These are phyloP conservation scores for Bipolaris victoriae DNA, from an alignment of 2,329 filamentous ascomycete species.

Conservation along the genomic window DNA sequence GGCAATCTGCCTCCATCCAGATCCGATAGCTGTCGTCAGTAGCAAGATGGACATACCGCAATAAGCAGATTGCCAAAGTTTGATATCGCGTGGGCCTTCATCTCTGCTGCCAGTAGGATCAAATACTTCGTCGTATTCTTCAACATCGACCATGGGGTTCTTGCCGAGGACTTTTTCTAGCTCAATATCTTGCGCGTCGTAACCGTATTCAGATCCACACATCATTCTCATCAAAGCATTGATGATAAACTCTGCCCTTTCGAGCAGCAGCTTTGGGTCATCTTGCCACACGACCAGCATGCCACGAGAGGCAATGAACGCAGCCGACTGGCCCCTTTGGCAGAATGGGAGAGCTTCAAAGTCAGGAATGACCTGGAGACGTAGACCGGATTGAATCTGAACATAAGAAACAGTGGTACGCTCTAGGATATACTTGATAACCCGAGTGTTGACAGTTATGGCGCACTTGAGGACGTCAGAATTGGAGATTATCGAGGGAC, in stretches of 20 bases:
- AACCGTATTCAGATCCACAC: conserved; percentile 59
- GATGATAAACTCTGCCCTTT: conserved; percentile 74
- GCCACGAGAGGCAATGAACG: conserved; percentile 74
- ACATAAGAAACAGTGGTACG: conserved; percentile 60
- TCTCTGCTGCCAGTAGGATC: conserved; percentile 42
- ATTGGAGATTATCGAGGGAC: no score
- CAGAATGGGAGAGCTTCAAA: conserved; percentile 64
- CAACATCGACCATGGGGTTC: conserved; percentile 20
- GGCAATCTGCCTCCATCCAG: conserved; percentile 63
- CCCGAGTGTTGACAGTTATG: conserved; percentile 70
- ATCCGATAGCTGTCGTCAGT: conserved; percentile 60
- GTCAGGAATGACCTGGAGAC: conserved; percentile 66
- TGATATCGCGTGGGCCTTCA: conserved; percentile 54
- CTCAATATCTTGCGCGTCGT: conserved; percentile 48
- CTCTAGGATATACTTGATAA: conserved; percentile 64
- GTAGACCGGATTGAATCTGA: conserved; percentile 63
- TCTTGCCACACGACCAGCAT: conserved; percentile 84
- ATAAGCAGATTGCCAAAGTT: conserved; percentile 63
- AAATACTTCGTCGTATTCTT: conserved; percentile 27
- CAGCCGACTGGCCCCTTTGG: conserved; percentile 79
- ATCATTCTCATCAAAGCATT: conserved; percentile 76
- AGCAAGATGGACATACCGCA: conserved; percentile 61
- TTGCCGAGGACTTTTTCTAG: conserved; percentile 39
- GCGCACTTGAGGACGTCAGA: conserved; percentile 60
- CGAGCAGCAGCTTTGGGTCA: conserved; percentile 72